Base-by-base conservation (phyloP, 2,329 filamentous ascomycete genomes). In the Pseudocercospora cruenta region DNA sequence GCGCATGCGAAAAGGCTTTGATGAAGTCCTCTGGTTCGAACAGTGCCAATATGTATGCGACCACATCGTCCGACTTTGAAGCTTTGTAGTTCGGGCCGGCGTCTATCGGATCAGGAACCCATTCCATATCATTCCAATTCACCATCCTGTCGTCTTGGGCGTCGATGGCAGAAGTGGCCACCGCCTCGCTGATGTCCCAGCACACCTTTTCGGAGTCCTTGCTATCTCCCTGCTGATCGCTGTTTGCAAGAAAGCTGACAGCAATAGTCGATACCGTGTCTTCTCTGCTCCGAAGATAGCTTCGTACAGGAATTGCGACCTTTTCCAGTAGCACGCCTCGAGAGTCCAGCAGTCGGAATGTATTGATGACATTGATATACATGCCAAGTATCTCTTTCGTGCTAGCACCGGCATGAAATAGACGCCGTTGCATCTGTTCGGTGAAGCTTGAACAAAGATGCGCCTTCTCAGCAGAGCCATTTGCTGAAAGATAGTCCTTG, bases 21-120 rank as follows among this genome's bases (percentile, higher is more conserved):
- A 97, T 95, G 75, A 98, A 98, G 54, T 97, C 94, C 71, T 94
- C 92, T 19, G 91, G 91, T 12, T 97, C 94, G 71, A 97, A 91
- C 0, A 96, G 88, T 65, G 89, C 91, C 71, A 98, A 91, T 51
- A 99, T 83, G 60, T 93, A 96, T 60, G 93, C 93, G 64, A 98
- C 93, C 12, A 98, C 90, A 78, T 99, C 95, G 69, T 94, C 91
- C 51, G 89, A 91, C 77, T 92, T 96, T 10, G 92, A 92, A 65
- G 93, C 90, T 75, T 91, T 93, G 81, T 97, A 97, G 76, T 97
- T 81, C 3, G 93, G 91, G 9, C 93, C 93, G 1, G 95, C 95
- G 76, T 99, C 95, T 45, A 96, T 89, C 0, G 95, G 95, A 73
- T 97, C 92, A 0, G 95, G 95, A 39, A 93, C 84, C 95, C 95